Evolutionary conservation across 73 alveolate genomes (phyloP).

Genomic region (Breviolum minutum): DNA sequence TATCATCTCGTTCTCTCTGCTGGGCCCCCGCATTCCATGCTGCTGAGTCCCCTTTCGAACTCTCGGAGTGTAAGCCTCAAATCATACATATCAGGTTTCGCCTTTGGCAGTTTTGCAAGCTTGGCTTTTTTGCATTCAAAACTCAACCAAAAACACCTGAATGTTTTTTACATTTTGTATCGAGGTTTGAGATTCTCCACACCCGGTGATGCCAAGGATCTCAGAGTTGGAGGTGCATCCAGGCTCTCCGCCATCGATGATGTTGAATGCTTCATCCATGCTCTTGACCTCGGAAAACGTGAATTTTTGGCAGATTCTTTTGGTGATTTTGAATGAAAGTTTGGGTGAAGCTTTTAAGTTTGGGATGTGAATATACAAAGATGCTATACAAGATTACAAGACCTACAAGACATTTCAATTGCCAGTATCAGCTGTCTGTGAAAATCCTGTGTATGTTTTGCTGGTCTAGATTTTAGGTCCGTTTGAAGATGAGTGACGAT

Average conservation of each 20-base stretch:
- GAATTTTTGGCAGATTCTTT: not conserved
- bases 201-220: not conserved
- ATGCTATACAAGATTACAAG: no score
- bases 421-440: no score
- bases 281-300: not conserved
- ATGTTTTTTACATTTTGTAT: no score
- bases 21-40: slow-evolving; percentile 26
- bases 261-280: slow-evolving; percentile 67
- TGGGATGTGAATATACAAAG: no score
- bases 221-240: slow-evolving; percentile 60
- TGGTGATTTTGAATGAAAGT: not conserved
- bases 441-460: no score
- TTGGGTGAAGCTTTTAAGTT: no score
- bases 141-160: no score
- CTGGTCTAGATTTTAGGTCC: not conserved
- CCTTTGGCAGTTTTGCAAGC: not conserved
- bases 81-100: not conserved
- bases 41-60: slow-evolving; percentile 36
- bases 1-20: not conserved
- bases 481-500: not conserved
- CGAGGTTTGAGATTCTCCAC: not conserved
- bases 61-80: slow-evolving; percentile 63
- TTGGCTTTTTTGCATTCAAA: not conserved
- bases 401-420: no score
- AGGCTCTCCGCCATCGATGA: slow-evolving; percentile 80